These are phyloP conservation scores for Fusarium incarnatum DNA, from an alignment of 2,329 filamentous ascomycete genomes.

Conservation along the genomic window DNA sequence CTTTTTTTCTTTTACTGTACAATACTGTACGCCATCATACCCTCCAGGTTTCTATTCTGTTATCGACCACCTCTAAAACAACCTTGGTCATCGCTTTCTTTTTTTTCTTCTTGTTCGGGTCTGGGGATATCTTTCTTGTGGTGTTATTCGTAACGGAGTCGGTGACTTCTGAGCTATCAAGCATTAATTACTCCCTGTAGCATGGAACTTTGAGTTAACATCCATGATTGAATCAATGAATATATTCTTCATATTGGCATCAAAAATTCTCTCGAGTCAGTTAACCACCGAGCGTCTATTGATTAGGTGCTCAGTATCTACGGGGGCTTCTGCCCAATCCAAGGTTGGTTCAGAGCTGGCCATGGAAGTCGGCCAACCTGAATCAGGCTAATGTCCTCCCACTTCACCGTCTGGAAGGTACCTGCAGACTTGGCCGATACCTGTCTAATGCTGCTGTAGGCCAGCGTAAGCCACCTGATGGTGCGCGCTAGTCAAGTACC, in stretches of 20 bases:
- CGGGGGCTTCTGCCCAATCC: slow-evolving; percentile 25
- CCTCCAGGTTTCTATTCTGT: background rate
- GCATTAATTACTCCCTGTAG: slow-evolving; percentile 6
- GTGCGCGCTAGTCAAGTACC: slow-evolving; percentile 32
- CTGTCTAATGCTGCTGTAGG: slow-evolving; percentile 1
- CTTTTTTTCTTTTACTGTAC: slow-evolving; percentile 22
- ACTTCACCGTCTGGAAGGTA: slow-evolving; percentile 42
- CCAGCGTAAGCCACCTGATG: background rate
- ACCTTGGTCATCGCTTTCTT: slow-evolving; percentile 4
- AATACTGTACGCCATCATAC: background rate
- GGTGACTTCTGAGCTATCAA: background rate
- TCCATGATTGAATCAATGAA: background rate
- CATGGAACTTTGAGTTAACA: background rate
- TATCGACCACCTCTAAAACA: background rate
- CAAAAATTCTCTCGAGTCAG: background rate
- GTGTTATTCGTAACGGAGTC: slow-evolving; percentile 13
- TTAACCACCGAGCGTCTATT: slow-evolving; percentile 21
- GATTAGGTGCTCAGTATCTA: slow-evolving; percentile 26
- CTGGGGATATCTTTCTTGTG: slow-evolving; percentile 19
- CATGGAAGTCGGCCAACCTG: slow-evolving; percentile 44
- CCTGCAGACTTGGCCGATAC: slow-evolving; percentile 30
- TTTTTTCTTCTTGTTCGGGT: slow-evolving; percentile 21
- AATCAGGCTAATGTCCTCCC: slow-evolving; percentile 44
- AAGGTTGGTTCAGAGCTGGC: slow-evolving; percentile 22
- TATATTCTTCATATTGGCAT: slow-evolving; percentile 8